Evolutionary conservation across 129 eudicot genomes (phyloP), one percentile per base, ranked within the genome.

Genomic region (Lactuca saligna): DNA sequence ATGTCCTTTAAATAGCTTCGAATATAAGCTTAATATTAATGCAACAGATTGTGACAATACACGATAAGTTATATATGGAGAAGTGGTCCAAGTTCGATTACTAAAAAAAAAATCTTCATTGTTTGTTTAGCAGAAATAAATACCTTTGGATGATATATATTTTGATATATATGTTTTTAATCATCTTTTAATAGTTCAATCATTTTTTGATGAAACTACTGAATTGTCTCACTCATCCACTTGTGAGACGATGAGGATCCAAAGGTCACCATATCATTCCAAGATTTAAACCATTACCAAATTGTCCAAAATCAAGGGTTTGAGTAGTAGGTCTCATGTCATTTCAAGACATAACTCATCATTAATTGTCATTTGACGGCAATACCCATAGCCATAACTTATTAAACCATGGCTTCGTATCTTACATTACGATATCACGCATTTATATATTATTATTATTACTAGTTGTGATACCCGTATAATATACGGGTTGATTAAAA

Each of bases 141-240:
- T 44, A 8, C 14, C 10, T 44, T 44, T 44, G 50, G 50, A 44
- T 44, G 50, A 13, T 44, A 44, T 10, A 10, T 42, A 2, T 42
- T 8, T 2, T 8, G 8, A 42, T 1, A 42, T 54, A 54, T 2
- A 25, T 6, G 13, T 20, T 17, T 56, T 20, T 56, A 58, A 58
- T 32, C 38, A 32, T 37, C 37, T 58, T 31, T 32, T 58, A 7
- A 32, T 31, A 12, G 41, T 31, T 31, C 35, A 10, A 11, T 31
- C n/a, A 1, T 25, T 29, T 29, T 8, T 57, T 42, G n/a, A 56
- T 57, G 38, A 10, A 31, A 31, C 32, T 16, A 4, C 31, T 37
- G 17, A 13, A 58, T 17, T 29, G 63, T 58, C 63, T 32, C 63
- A 32, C 63, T 58, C 63, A 32, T 17, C 63, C 63, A 32, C 63